phyloP scores from a whole-genome alignment of 2,329 filamentous ascomycete genomes.

The Cladophialophora chaetospira region DNA sequence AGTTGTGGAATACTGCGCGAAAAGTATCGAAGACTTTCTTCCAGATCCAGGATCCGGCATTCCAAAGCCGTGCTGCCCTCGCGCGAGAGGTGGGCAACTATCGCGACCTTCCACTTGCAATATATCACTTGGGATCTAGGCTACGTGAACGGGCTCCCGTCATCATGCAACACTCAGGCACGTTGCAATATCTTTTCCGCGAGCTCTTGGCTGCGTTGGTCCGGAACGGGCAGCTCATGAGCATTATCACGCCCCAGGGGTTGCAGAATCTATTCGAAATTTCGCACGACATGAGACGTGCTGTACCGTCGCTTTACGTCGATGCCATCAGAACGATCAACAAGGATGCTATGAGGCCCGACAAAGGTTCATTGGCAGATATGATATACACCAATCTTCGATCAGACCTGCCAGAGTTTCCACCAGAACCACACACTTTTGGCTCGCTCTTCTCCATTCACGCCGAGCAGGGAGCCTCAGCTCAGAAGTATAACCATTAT shows the following conservation, averaged over 20 bases:
- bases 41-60: conserved; percentile 28
- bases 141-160: conserved; percentile 9
- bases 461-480: conserved; percentile 8
- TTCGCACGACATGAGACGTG: conserved; percentile 4
- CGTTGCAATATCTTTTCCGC: conserved; percentile 7
- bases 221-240: conserved; percentile 24
- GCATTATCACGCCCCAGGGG: conserved; percentile 22
- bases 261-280: conserved; percentile 26
- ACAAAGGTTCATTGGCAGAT: conserved; percentile 32
- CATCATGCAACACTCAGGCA: conserved; percentile 16
- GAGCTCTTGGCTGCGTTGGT: conserved; percentile 19
- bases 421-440: conserved; percentile 6
- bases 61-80: conserved; percentile 14
- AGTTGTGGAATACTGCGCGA: conserved; percentile 39
- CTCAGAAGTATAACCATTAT: conserved; percentile 40
- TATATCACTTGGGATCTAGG: conserved; percentile 13
- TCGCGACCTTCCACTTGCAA: conserved; percentile 20
- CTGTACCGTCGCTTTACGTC: conserved; percentile 16
- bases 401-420: conserved; percentile 23
- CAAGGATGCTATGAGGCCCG: conserved; percentile 32
- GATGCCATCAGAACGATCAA: conserved; percentile 38
- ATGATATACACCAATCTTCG: conserved; percentile 47
- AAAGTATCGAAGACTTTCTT: conserved; percentile 37
- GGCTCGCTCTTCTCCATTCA: conserved; percentile 23
- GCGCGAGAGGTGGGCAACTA: conserved; percentile 11